phyloP scores from a whole-genome alignment of 768 basidiomycete genomes.

The Boletus patriciae region DNA sequence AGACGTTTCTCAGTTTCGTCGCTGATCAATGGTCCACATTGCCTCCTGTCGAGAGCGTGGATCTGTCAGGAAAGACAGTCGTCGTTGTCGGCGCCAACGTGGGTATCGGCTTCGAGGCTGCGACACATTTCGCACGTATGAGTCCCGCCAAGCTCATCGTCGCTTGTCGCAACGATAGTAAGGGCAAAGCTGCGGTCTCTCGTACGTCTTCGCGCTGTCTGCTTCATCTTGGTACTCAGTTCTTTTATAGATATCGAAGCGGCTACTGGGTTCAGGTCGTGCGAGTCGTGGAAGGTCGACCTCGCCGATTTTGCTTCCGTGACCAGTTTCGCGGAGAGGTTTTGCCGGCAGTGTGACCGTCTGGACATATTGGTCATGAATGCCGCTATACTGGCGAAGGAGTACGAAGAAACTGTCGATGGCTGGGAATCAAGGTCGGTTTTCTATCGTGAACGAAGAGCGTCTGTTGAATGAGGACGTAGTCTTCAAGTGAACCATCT shows the following conservation, averaged over 20 bases:
- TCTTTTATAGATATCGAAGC: conserved; percentile 21
- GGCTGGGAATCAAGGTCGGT: conserved; percentile 48
- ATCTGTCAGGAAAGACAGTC: conserved; percentile 34
- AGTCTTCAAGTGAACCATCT: conserved; percentile 41
- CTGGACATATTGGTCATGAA: conserved; percentile 44
- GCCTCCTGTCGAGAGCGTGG: too few relatives aligned
- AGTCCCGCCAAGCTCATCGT: conserved; percentile 29
- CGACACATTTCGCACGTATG: conserved; percentile 34
- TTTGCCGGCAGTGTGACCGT: conserved; percentile 6
- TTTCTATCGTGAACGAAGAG: too few relatives aligned
- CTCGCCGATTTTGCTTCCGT: conserved; percentile 20
- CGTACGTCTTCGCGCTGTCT: conserved; percentile 11
- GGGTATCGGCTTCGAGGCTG: conserved; percentile 35
- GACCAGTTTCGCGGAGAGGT: conserved; percentile 6
- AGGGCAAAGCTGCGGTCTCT: conserved; percentile 20
- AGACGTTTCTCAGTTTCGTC: neutral
- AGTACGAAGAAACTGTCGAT: conserved; percentile 34
- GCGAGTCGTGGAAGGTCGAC: conserved; percentile 11
- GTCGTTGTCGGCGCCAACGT: conserved; percentile 34
- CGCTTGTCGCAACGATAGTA: conserved; percentile 29
- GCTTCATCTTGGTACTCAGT: neutral
- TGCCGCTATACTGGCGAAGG: conserved; percentile 28
- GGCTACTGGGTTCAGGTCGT: conserved; percentile 27
- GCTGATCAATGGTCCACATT: conserved; percentile 20
- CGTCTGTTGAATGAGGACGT: neutral